phyloP scores from a whole-genome alignment of 768 basidiomycete genomes.

The Suillus cothurnatus region DNA sequence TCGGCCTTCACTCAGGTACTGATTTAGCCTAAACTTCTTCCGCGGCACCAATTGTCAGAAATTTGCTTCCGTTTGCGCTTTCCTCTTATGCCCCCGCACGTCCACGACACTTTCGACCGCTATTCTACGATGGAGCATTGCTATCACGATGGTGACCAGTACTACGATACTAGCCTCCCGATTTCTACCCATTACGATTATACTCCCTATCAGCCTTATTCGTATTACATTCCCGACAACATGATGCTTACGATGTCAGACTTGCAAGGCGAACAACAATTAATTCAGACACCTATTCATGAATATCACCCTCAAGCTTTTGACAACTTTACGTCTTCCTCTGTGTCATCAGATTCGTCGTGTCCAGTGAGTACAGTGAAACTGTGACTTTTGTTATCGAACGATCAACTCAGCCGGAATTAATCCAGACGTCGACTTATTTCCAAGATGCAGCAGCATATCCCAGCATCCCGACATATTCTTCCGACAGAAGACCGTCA shows the following conservation, averaged over 20 bases:
- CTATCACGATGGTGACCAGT: constrained; percentile 21
- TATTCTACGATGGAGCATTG: constrained; percentile 12
- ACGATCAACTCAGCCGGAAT: background rate
- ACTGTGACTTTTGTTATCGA: background rate
- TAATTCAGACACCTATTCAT: constrained; percentile 28
- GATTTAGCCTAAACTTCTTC: constrained; percentile 7
- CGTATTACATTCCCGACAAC: constrained; percentile 32
- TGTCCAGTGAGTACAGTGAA: constrained; percentile 18
- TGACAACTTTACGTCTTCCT: constrained; percentile 18
- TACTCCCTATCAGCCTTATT: constrained; percentile 14
- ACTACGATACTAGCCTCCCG: constrained; percentile 24
- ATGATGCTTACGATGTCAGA: constrained; percentile 28
- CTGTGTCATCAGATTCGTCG: constrained; percentile 7
- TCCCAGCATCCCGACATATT: constrained; percentile 17
- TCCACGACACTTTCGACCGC: constrained; percentile 25
- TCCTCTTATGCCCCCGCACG: constrained; percentile 28
- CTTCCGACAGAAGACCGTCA: constrained; percentile 21
- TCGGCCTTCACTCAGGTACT: constrained; percentile 1
- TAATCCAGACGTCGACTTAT: background rate
- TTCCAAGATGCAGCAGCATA: constrained; percentile 11
- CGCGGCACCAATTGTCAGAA: constrained; percentile 10
- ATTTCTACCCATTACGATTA: constrained; percentile 13
- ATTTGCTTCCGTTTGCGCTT: constrained; percentile 24
- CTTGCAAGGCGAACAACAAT: constrained; percentile 25
- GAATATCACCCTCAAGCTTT: constrained; percentile 18